These are phyloP conservation scores for Cordia subcordata DNA, from an alignment of 257 asterid genomes.

Conservation along the genomic window DNA sequence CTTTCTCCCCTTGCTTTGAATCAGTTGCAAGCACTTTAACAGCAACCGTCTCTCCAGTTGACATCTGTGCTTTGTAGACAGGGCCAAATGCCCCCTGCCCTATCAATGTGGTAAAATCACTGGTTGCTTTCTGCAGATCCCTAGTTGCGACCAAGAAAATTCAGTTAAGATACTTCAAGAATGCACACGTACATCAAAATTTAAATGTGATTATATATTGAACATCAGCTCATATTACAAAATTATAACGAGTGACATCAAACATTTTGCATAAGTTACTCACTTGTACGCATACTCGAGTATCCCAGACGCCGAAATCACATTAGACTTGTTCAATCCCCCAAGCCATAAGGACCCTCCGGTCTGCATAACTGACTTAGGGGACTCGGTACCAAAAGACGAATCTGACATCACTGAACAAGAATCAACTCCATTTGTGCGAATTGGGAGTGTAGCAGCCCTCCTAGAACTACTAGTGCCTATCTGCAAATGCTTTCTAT, in stretches of 20 bases:
- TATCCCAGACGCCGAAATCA: slow-evolving; percentile 74
- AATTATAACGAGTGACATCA: too few relatives aligned
- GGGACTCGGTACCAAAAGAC: slow-evolving; percentile 75
- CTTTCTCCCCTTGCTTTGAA: slow-evolving; percentile 95
- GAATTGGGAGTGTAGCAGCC: slow-evolving; percentile 68
- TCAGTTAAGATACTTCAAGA: slow-evolving; percentile 3
- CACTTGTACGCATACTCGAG: slow-evolving; percentile 85
- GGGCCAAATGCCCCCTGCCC: slow-evolving; percentile 97
- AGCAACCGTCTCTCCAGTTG: slow-evolving; percentile 77
- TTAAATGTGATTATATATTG: background rate
- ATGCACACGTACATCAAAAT: background rate
- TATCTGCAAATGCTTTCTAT: slow-evolving; percentile 52
- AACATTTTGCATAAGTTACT: slow-evolving; percentile 5
- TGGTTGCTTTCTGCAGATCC: slow-evolving; percentile 92
- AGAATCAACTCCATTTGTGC: slow-evolving; percentile 68
- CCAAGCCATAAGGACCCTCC: slow-evolving; percentile 52
- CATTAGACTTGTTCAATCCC: slow-evolving; percentile 52
- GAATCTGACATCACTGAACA: slow-evolving; percentile 70
- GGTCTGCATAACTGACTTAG: slow-evolving; percentile 41
- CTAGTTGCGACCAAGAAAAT: slow-evolving; percentile 35
- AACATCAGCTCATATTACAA: too few relatives aligned
- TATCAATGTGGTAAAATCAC: slow-evolving; percentile 73
- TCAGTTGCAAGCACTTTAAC: slow-evolving; percentile 90
- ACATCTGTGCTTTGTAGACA: slow-evolving; percentile 88
- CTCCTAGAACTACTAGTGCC: slow-evolving; percentile 87